phyloP scores from a whole-genome alignment of 1,284 basidiomycete species.

The Papiliotrema nemorosa region DNA sequence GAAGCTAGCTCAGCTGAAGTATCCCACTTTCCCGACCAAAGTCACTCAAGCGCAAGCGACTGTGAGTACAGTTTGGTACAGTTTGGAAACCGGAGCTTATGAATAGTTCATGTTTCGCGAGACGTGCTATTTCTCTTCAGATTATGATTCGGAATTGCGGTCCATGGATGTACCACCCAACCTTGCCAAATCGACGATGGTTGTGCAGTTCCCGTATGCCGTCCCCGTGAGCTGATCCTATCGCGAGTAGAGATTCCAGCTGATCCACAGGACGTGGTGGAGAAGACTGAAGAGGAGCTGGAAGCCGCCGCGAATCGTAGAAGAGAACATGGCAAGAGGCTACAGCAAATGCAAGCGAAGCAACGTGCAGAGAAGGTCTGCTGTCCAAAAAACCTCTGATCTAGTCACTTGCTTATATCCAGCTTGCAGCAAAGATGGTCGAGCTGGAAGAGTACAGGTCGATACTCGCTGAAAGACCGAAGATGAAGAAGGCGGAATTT shows the following conservation, averaged over 20 bases:
- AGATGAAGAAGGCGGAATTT: constrained; percentile 74
- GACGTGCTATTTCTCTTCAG: constrained; percentile 77
- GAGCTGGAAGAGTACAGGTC: constrained; percentile 70
- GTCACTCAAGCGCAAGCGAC: constrained; percentile 56
- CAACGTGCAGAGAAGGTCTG: constrained; percentile 79
- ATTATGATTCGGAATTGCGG: constrained; percentile 70
- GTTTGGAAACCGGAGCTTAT: constrained; percentile 5
- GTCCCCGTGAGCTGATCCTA: constrained; percentile 51
- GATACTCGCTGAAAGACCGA: constrained; percentile 62
- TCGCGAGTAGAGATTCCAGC: background rate
- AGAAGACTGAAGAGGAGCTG: constrained; percentile 90
- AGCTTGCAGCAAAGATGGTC: constrained; percentile 52
- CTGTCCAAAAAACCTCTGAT: constrained; percentile 29
- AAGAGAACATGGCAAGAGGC: constrained; percentile 75
- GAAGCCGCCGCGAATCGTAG: constrained; percentile 70
- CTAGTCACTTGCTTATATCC: background rate
- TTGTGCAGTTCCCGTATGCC: constrained; percentile 81
- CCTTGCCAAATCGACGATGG: constrained; percentile 64
- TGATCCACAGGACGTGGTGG: constrained; percentile 57
- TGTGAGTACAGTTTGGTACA: constrained; percentile 42
- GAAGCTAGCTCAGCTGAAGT: constrained; percentile 91
- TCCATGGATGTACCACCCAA: constrained; percentile 61
- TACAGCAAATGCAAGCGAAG: constrained; percentile 91
- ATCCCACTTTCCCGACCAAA: constrained; percentile 73
- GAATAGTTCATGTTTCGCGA: constrained; percentile 81